Evolutionary conservation across 179 eudicot species (phyloP), one percentile per base, ranked within the genome.

Genomic region (Dionaea muscipula): DNA sequence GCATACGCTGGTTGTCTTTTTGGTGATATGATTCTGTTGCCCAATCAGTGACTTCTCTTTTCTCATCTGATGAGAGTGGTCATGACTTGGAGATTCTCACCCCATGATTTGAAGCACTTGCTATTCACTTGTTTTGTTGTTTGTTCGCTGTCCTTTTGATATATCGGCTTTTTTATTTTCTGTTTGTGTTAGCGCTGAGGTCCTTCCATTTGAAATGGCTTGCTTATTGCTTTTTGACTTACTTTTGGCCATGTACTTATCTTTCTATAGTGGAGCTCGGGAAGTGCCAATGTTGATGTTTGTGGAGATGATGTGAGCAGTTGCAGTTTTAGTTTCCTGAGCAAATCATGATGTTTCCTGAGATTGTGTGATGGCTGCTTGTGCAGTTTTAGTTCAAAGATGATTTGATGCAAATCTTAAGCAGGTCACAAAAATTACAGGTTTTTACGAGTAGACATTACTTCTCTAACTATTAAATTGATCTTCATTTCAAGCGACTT

Each of bases 231-330:
- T 3, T 16, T 9, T 16, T 39, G 7, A 39, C n/a, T 55, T 38
- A 39, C 20, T 12, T 14, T 23, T 35, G 57, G 11, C 26, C 24
- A 37, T 26, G 12, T 35, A 41, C n/a, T 54, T 45, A 16, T 17
- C n/a, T 20, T 53, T 35, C 20, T 18, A 21, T 53, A 31, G 33
- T 24, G 35, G 58, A 37, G 58, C 58, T 54, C 28, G 37, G 7
- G 28, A 25, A 39, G 44, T 6, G 26, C 22, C 15, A 33, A 20
- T 52, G 23, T 20, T 54, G 45, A 38, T 35, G 45, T 38, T 7
- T 54, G 27, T 19, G 18, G 11, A 35, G 35, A 35, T 53, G 31
- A 53, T 19, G 56, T 52, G 38, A 36, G 56, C 31, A 25, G 56
- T 36, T 8, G 56, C 38, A 27, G 56, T 14, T 28, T 36, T 52